Percentiles rank a stretch among this genome's conserved stretches.
phyloP scores from a whole-genome alignment of 2,329 filamentous ascomycete species.

The Septoria linicola region DNA sequence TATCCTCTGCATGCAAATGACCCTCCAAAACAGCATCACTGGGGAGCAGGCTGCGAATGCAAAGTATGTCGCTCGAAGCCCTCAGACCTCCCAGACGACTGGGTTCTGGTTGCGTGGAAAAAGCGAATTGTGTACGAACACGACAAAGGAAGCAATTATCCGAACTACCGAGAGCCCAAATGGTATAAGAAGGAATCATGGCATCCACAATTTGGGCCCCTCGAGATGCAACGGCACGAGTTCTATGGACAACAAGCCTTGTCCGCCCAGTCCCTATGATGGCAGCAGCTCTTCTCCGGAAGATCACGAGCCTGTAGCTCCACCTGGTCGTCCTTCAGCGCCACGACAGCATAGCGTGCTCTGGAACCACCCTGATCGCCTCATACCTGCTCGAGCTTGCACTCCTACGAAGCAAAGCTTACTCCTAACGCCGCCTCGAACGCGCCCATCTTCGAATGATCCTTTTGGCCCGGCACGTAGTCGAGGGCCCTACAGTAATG shows the following conservation, averaged over 20 bases:
- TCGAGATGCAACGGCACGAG: neutral
- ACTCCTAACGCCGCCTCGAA: constrained; percentile 3
- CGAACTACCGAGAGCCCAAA: constrained; percentile 6
- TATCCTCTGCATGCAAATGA: constrained; percentile 6
- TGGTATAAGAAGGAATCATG: constrained; percentile 10
- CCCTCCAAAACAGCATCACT: constrained; percentile 4
- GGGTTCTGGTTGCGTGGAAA: constrained; percentile 9
- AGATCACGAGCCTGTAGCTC: constrained; percentile 3
- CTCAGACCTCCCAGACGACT: constrained; percentile 1
- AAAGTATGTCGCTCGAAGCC: constrained; percentile 3
- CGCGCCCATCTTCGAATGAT: constrained; percentile 18
- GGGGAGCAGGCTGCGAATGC: constrained; percentile 1
- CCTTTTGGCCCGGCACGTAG: constrained; percentile 30
- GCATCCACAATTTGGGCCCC: constrained; percentile 9
- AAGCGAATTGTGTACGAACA: constrained; percentile 6
- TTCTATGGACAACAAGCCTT: too few species aligned
- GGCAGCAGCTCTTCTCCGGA: constrained; percentile 1
- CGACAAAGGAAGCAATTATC: constrained; percentile 6
- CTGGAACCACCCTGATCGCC: constrained; percentile 53
- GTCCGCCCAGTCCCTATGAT: neutral
- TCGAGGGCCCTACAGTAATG: constrained; percentile 22
- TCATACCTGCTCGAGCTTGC: constrained; percentile 48
- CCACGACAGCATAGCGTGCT: constrained; percentile 28
- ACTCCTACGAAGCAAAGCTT: constrained; percentile 33
- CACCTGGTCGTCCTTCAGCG: constrained; percentile 6